Percentiles rank a stretch among this genome's conserved stretches.
Conservation (phyloP, 768 basidiomycete genomes). For the Amanita molliuscula region DNA sequence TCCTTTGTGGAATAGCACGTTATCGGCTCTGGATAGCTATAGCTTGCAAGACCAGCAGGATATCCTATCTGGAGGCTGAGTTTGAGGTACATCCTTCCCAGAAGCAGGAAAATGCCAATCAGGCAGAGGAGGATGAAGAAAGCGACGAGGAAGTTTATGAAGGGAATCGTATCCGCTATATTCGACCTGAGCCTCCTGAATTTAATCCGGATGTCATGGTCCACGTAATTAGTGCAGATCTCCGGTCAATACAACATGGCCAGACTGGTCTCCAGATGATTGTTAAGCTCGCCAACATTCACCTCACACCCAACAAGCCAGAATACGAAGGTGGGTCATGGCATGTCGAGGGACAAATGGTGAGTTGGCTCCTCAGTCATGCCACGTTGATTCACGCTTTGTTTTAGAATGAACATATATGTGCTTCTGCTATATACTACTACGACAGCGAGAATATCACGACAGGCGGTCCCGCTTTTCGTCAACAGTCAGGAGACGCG, state of each 20-base stretch:
- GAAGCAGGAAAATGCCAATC: no score
- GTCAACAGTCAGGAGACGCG: constrained; percentile 4
- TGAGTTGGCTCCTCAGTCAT: no score
- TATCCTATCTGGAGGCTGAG: no score
- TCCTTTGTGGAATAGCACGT: background rate
- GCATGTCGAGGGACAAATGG: constrained; percentile 19
- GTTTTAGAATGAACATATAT: constrained; percentile 6
- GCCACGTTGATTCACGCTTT: no score
- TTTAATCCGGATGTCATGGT: no score
- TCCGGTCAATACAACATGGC: background rate
- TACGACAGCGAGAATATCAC: constrained; percentile 22
- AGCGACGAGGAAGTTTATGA: no score
- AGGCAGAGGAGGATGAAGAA: no score
- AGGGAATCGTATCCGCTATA: no score
- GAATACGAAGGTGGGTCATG: constrained; percentile 17
- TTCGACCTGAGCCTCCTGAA: background rate
- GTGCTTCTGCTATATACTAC: constrained; percentile 9
- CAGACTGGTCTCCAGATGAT: constrained; percentile 18
- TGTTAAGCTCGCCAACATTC: constrained; percentile 26
- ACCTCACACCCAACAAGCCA: no score
- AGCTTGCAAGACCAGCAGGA: no score
- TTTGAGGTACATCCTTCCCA: no score
- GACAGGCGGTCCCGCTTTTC: constrained; percentile 20
- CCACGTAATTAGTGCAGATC: background rate
- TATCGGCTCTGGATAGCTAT: no score